A percentile compares a stretch with the other conserved stretches of the same genome.
These are phyloP conservation scores for Calonectria hawksworthii DNA, from an alignment of 2,329 filamentous ascomycete genomes.

Conservation along the genomic window DNA sequence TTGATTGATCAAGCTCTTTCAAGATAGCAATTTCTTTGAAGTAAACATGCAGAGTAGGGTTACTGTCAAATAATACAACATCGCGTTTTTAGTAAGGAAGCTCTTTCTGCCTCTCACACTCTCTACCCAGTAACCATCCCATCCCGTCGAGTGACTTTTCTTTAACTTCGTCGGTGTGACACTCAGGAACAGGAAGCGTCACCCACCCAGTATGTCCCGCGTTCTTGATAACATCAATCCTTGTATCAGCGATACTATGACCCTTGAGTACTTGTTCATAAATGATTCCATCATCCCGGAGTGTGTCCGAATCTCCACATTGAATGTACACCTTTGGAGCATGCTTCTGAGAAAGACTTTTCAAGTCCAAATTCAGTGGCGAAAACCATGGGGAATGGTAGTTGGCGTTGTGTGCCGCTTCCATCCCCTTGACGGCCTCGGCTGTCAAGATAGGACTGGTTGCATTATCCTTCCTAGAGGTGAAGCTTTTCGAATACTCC, in stretches of 20 bases:
- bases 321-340: neutral
- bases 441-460: neutral
- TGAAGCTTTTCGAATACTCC: neutral
- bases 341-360: neutral
- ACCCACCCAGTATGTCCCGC: neutral
- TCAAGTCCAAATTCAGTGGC: neutral
- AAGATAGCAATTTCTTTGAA: too few relatives aligned
- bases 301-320: neutral
- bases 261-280: neutral
- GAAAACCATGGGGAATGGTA: neutral
- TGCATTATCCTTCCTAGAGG: neutral
- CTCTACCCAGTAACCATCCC: neutral
- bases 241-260: neutral
- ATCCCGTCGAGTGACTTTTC: neutral
- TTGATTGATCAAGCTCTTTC: too few relatives aligned
- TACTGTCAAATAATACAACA: neutral
- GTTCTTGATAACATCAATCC: neutral
- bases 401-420: neutral
- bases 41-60: too few relatives aligned
- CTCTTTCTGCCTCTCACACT: neutral
- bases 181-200: neutral
- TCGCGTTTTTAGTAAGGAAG: neutral
- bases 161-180: neutral
- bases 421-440: neutral
- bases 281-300: neutral